Evolutionary conservation across 192 early-diverging fungal genomes (phyloP).

Genomic region (Podila epigama): DNA sequence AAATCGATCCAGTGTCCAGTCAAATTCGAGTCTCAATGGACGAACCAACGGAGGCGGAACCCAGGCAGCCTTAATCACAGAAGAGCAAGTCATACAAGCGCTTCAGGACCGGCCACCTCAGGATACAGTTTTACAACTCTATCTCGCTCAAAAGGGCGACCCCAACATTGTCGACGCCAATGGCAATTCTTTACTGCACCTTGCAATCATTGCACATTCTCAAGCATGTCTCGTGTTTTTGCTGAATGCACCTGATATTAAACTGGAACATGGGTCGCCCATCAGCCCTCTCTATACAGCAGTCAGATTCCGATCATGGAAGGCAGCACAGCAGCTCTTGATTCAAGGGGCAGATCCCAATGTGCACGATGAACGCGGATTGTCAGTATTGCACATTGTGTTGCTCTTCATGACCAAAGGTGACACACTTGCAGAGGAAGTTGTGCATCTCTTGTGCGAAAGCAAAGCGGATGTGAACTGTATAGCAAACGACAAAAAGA

Average conservation of each 20-base stretch:
- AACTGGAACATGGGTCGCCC: constrained; percentile 37
- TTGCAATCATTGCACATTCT: constrained; percentile 42
- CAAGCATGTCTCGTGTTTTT: constrained; percentile 44
- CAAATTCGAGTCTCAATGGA: constrained; percentile 8
- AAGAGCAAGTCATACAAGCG: constrained; percentile 35
- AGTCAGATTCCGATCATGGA: constrained; percentile 42
- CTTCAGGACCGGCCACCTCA: constrained; percentile 32
- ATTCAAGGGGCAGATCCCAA: constrained; percentile 44
- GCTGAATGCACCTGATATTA: constrained; percentile 39
- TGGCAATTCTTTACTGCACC: constrained; percentile 37
- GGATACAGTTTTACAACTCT: constrained; percentile 34
- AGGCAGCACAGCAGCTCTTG: constrained; percentile 41
- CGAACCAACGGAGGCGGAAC: neutral
- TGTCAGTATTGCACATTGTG: constrained; percentile 36
- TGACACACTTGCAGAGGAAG: constrained; percentile 43
- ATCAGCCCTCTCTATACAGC: constrained; percentile 47
- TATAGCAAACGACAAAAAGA: constrained; percentile 39
- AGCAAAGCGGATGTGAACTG: constrained; percentile 47
- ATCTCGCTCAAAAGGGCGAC: constrained; percentile 28
- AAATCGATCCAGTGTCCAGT: constrained; percentile 39
- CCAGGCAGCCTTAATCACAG: constrained; percentile 3
- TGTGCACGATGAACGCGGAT: constrained; percentile 41
- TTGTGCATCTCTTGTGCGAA: constrained; percentile 43
- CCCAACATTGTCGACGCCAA: constrained; percentile 46
- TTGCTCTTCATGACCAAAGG: constrained; percentile 44